phyloP scores from a whole-genome alignment of 805 yeast genomes.

The Candida easanensis region DNA sequence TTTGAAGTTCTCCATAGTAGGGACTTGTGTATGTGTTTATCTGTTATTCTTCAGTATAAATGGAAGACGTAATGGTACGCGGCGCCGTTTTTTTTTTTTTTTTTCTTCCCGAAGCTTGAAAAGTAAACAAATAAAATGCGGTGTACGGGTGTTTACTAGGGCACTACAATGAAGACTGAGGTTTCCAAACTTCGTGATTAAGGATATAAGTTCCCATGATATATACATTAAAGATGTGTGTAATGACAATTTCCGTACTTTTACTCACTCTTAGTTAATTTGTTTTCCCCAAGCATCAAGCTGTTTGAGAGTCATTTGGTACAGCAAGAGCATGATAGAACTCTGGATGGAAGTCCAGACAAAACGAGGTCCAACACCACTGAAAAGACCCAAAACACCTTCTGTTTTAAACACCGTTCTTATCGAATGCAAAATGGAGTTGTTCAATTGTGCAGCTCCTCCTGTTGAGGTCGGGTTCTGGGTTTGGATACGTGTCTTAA shows the following conservation, averaged over 20 bases:
- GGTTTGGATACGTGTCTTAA: slow-evolving; percentile 91
- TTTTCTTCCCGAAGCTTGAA: not conserved
- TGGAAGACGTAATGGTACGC: not conserved
- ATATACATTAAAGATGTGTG: not conserved
- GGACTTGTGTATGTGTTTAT: not conserved
- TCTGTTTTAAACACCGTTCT: slow-evolving; percentile 61
- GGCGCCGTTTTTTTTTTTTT: slow-evolving; percentile 2
- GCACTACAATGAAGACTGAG: not conserved
- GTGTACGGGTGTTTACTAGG: not conserved
- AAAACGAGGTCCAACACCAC: slow-evolving; percentile 95
- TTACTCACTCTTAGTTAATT: not conserved
- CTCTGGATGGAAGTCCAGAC: slow-evolving; percentile 97
- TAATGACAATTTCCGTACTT: no score
- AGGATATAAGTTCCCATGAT: not conserved
- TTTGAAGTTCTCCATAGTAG: slow-evolving; percentile 10
- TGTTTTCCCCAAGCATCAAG: slow-evolving; percentile 18
- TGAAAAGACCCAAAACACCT: slow-evolving; percentile 76
- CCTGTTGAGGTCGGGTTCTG: slow-evolving; percentile 43
- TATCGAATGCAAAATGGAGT: slow-evolving; percentile 53
- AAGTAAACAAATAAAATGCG: slow-evolving; percentile 10
- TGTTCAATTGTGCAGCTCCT: slow-evolving; percentile 25
- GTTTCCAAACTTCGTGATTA: not conserved
- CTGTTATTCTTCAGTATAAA: no score
- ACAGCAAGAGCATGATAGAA: slow-evolving; percentile 85
- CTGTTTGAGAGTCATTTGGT: slow-evolving; percentile 69